Evolutionary conservation across 345 rosid species (phyloP).

Genomic region (Gossypium bickii): DNA sequence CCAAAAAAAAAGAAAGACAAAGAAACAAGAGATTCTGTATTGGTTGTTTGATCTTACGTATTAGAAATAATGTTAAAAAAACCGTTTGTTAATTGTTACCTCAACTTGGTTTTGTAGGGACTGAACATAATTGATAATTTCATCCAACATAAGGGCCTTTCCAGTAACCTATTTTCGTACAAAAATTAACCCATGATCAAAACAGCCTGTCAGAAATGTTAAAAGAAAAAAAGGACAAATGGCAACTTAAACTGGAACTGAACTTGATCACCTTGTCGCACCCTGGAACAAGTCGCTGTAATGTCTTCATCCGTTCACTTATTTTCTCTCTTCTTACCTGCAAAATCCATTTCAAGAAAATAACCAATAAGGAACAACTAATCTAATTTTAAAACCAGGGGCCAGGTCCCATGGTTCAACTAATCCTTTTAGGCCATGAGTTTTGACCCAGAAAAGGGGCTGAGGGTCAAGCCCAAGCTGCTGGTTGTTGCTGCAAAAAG

Average conservation of each 20-base stretch:
- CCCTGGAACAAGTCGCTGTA: constrained; percentile 73
- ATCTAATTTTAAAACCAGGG: no score
- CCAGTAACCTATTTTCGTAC: constrained; percentile 53
- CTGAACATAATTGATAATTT: constrained; percentile 73
- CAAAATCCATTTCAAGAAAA: constrained; percentile 10
- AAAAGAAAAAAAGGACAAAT: no score
- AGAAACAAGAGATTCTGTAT: not conserved
- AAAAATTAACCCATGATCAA: no score
- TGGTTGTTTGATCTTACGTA: not conserved
- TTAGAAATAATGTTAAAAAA: not conserved
- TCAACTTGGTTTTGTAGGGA: constrained; percentile 71
- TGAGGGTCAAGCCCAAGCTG: no score
- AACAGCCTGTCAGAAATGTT: no score
- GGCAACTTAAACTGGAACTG: not conserved
- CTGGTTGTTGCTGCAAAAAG: no score
- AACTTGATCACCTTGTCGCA: constrained; percentile 59
- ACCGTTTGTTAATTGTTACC: constrained; percentile 26
- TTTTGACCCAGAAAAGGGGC: no score
- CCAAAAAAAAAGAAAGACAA: not conserved
- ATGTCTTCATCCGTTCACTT: constrained; percentile 63
- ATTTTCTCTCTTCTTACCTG: constrained; percentile 82
- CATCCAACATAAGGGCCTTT: constrained; percentile 86
- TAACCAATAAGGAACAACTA: not conserved
- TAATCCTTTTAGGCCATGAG: no score
- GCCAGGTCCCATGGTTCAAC: no score